These are phyloP conservation scores for Diaporthe eres DNA, from an alignment of 2,329 filamentous ascomycete species.

Conservation along the genomic window DNA sequence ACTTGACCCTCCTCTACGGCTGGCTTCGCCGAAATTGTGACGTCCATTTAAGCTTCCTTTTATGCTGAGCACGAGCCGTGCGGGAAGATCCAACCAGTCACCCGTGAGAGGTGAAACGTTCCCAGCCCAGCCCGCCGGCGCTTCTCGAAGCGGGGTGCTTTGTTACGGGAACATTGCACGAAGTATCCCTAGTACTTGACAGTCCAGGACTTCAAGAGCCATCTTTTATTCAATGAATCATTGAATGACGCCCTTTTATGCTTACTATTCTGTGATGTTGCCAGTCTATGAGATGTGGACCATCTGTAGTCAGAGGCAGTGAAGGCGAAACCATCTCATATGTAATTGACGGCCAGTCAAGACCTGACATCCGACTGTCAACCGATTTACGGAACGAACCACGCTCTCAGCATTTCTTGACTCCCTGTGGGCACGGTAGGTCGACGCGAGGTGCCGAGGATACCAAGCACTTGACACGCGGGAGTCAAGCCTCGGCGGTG, in stretches of 20 bases:
- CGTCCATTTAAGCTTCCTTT: neutral
- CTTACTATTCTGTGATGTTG: fast-evolving
- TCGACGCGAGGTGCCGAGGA: neutral
- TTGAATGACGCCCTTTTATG: fast-evolving
- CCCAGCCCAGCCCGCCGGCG: neutral
- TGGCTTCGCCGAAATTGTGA: neutral
- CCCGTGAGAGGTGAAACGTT: neutral
- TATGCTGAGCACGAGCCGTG: constrained; percentile 9
- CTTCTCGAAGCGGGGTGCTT: neutral
- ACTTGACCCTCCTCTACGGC: constrained; percentile 12
- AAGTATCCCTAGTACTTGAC: neutral
- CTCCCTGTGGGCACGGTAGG: neutral
- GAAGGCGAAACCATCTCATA: constrained; percentile 2
- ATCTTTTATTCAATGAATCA: fast-evolving
- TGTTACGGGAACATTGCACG: neutral
- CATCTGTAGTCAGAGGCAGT: no score
- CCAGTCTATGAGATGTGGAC: no score
- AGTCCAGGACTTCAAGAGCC: neutral
- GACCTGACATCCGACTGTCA: constrained; percentile 21
- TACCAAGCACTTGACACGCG: neutral
- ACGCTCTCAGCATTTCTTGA: neutral
- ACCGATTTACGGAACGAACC: constrained; percentile 12
- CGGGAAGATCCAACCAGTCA: neutral
- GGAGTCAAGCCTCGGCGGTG: neutral
- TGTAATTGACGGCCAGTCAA: neutral